These are phyloP conservation scores for Fragosphaeria purpurea DNA, from an alignment of 2,329 filamentous ascomycete species.

Conservation along the genomic window DNA sequence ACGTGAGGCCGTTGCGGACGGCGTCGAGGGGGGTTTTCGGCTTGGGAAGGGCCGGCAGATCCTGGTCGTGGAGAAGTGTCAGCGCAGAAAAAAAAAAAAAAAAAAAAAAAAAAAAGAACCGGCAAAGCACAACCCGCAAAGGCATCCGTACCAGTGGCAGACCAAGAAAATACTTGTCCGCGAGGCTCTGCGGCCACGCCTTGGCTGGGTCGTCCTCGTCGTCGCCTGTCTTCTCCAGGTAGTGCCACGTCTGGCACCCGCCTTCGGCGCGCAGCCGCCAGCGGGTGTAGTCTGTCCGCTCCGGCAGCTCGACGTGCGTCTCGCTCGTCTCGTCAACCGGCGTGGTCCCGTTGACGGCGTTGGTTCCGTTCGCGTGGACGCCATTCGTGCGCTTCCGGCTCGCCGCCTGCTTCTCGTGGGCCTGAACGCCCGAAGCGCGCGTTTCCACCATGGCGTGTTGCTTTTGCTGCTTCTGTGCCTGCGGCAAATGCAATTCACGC, in stretches of 20 bases:
- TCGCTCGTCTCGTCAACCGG: constrained; percentile 17
- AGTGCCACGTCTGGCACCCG: constrained; percentile 90
- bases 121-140: too few species aligned
- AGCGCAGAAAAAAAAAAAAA: too few species aligned
- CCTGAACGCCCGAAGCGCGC: constrained; percentile 21
- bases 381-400: constrained; percentile 34
- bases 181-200: constrained; percentile 73
- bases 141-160: constrained; percentile 59
- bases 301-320: constrained; percentile 7
- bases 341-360: not conserved
- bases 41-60: constrained; percentile 59
- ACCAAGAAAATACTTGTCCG: constrained; percentile 85
- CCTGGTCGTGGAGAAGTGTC: constrained; percentile 36
- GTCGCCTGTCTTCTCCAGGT: constrained; percentile 42
- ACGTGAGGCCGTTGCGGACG: constrained; percentile 72
- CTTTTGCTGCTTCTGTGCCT: not conserved
- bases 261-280: constrained; percentile 80
- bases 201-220: constrained; percentile 55
- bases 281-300: constrained; percentile 65
- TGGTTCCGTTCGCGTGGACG: constrained; percentile 19
- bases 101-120: constrained; percentile 2
- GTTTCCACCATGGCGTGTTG: constrained; percentile 7
- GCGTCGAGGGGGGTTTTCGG: constrained; percentile 66
- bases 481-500: too few species aligned
- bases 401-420: constrained; percentile 17